Evolutionary conservation across 1,284 basidiomycete genomes (phyloP).

Genomic region (Moniliella sp.): DNA sequence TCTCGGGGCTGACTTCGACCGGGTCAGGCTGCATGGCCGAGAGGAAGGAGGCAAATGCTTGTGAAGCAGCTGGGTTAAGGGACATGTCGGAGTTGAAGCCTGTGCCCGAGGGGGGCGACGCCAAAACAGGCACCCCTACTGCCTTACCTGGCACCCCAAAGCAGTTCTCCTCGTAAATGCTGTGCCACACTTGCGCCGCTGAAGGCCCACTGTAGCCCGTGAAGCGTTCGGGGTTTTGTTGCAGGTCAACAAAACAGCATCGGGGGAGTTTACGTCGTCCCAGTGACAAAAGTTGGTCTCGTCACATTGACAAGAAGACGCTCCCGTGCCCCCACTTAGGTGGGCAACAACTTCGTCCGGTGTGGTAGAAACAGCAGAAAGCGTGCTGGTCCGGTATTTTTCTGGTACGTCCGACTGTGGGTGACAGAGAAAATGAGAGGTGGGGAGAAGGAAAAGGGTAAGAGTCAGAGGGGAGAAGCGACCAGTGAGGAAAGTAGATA

Average conservation of each 20-base stretch:
- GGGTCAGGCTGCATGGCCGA: slow-evolving; percentile 32
- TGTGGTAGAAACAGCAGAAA: slow-evolving; percentile 12
- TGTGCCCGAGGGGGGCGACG: slow-evolving; percentile 2
- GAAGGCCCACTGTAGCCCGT: slow-evolving; percentile 80
- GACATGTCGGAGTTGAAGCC: neutral
- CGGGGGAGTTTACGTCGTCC: slow-evolving; percentile 31
- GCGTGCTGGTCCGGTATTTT: slow-evolving; percentile 12
- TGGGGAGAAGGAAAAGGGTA: neutral
- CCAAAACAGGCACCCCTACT: slow-evolving; percentile 1
- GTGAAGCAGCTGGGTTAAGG: no score
- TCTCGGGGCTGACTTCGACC: slow-evolving; percentile 24
- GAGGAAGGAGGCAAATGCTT: slow-evolving; percentile 15
- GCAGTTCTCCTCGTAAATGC: slow-evolving; percentile 96
- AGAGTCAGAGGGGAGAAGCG: neutral
- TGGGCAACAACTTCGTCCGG: no score
- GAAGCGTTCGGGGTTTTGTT: slow-evolving; percentile 77
- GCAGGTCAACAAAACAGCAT: slow-evolving; percentile 73
- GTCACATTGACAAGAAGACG: slow-evolving; percentile 6
- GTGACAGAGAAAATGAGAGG: neutral
- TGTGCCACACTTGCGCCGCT: slow-evolving; percentile 68
- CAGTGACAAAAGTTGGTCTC: slow-evolving; percentile 17
- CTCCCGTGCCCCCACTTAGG: slow-evolving; percentile 2
- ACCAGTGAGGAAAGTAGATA: neutral
- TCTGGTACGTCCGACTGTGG: slow-evolving; percentile 16
- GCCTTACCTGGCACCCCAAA: no score